A percentile compares a stretch with the other conserved stretches of the same genome.
These are phyloP conservation scores for Microdochium bolleyi DNA, from an alignment of 2,329 filamentous ascomycete genomes.

Conservation along the genomic window DNA sequence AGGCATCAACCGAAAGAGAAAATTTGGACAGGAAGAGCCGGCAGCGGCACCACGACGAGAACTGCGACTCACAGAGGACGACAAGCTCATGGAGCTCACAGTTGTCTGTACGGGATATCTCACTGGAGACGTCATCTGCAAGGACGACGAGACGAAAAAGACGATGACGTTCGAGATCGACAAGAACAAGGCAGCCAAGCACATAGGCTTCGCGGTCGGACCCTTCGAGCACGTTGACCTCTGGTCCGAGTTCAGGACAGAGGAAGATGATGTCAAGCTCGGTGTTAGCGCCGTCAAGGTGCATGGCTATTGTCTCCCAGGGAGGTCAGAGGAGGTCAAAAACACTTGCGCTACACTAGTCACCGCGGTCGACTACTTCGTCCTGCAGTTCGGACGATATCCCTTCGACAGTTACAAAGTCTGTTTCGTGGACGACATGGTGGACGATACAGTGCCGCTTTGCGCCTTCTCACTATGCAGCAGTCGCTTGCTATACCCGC, in stretches of 20 bases:
- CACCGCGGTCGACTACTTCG: slow-evolving; percentile 83
- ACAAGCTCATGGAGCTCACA: slow-evolving; percentile 80
- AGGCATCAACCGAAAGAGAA: slow-evolving; percentile 26
- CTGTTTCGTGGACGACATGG: slow-evolving; percentile 87
- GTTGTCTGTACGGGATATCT: slow-evolving; percentile 88
- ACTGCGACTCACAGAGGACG: slow-evolving; percentile 56
- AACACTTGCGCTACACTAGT: slow-evolving; percentile 84
- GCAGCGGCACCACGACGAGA: slow-evolving; percentile 15
- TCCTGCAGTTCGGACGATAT: slow-evolving; percentile 80
- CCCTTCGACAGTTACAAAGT: slow-evolving; percentile 89
- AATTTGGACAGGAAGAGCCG: slow-evolving; percentile 31
- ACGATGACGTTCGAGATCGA: slow-evolving; percentile 77
- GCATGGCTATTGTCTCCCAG: slow-evolving; percentile 84
- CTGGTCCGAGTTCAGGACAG: slow-evolving; percentile 74
- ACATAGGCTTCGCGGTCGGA: slow-evolving; percentile 88
- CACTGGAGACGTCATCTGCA: slow-evolving; percentile 73
- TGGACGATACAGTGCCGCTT: slow-evolving; percentile 65
- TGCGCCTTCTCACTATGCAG: slow-evolving; percentile 85
- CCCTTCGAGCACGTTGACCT: slow-evolving; percentile 93
- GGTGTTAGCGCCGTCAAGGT: slow-evolving; percentile 83
- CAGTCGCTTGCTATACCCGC: slow-evolving; percentile 74
- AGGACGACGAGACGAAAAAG: slow-evolving; percentile 72
- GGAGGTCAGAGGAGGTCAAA: slow-evolving; percentile 70
- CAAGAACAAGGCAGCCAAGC: slow-evolving; percentile 71
- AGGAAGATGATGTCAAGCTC: slow-evolving; percentile 86